These are phyloP conservation scores for Waltergamsia citrina DNA, from an alignment of 2,329 filamentous ascomycete species.

Conservation along the genomic window DNA sequence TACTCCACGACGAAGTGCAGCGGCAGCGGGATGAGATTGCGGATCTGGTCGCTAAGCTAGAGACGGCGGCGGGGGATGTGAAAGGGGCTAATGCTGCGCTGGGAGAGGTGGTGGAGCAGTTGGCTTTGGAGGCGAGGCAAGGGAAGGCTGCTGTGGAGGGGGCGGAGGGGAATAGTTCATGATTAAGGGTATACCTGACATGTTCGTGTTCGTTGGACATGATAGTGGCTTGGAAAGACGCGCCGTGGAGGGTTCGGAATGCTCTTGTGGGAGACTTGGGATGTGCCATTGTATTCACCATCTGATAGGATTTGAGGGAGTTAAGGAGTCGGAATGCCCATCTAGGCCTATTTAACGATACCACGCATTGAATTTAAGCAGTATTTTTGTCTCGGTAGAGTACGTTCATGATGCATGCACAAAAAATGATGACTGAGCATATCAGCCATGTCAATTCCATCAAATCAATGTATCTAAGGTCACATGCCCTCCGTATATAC, in stretches of 20 bases:
- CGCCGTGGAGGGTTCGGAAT: background rate
- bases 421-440: too few species aligned
- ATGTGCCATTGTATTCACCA: too few species aligned
- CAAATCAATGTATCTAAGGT: too few species aligned
- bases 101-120: constrained; percentile 32
- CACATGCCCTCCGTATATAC: too few species aligned
- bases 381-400: background rate
- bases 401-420: background rate
- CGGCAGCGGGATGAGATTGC: constrained; percentile 47
- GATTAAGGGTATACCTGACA: too few species aligned
- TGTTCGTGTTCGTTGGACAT: background rate
- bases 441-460: too few species aligned
- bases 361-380: background rate
- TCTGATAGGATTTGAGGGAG: too few species aligned
- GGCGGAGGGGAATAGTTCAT: constrained; percentile 2
- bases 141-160: constrained; percentile 21
- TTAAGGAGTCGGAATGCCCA: background rate
- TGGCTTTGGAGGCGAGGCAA: constrained; percentile 39
- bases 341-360: background rate
- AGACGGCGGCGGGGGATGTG: constrained; percentile 43
- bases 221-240: background rate
- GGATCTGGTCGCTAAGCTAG: constrained; percentile 36
- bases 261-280: background rate
- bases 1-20: constrained; percentile 38
- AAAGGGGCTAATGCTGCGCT: constrained; percentile 41